These are phyloP conservation scores for Kuraishia hungarica DNA, from an alignment of 805 yeast species.

Conservation along the genomic window DNA sequence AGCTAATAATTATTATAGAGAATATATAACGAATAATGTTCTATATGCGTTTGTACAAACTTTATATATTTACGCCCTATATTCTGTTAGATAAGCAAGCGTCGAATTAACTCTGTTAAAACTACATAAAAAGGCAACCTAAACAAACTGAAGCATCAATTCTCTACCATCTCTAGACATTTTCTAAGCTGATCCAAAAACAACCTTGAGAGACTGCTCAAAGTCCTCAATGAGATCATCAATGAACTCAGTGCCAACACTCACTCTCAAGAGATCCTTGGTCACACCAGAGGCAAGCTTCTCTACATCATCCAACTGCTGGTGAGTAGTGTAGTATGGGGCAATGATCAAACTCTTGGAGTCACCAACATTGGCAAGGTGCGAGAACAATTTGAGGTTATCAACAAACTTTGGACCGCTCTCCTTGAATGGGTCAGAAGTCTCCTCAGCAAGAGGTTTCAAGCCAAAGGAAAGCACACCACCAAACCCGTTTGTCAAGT, in stretches of 20 bases:
- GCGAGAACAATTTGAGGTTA: slow-evolving; percentile 73
- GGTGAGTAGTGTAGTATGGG: slow-evolving; percentile 94
- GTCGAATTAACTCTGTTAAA: background rate
- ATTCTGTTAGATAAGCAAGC: too few species aligned
- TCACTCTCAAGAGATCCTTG: slow-evolving; percentile 78
- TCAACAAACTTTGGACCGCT: slow-evolving; percentile 84
- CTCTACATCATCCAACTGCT: slow-evolving; percentile 79
- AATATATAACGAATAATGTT: background rate
- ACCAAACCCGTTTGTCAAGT: slow-evolving; percentile 74
- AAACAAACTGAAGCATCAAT: too few species aligned
- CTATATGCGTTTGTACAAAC: too few species aligned
- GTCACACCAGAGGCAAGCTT: slow-evolving; percentile 80
- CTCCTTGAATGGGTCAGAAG: slow-evolving; percentile 56
- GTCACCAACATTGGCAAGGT: slow-evolving; percentile 96
- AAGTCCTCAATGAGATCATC: slow-evolving; percentile 88
- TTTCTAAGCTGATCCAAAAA: slow-evolving; percentile 24
- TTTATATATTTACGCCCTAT: too few species aligned
- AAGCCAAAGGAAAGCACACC: slow-evolving; percentile 88
- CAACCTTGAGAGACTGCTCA: slow-evolving; percentile 71
- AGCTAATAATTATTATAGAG: background rate
- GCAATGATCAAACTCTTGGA: slow-evolving; percentile 92
- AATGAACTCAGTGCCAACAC: slow-evolving; percentile 86
- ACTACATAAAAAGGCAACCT: too few species aligned
- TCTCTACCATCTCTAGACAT: background rate
- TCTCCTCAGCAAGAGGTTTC: slow-evolving; percentile 42